Conservation (phyloP, 495 filamentous ascomycete genomes). For the Xylaria intraflava region DNA sequence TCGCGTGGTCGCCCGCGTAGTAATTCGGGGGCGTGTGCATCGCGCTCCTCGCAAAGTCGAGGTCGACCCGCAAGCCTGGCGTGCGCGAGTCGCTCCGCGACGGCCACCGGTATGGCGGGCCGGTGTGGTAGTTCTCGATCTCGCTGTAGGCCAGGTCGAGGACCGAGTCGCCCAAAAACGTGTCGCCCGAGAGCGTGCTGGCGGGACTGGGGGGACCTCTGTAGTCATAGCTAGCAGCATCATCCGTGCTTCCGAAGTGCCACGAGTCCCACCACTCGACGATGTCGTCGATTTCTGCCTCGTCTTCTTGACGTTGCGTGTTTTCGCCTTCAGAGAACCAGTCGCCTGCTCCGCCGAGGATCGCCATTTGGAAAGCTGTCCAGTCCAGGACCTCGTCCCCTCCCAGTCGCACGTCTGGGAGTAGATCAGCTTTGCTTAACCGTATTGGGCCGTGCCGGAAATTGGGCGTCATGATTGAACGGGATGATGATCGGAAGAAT, state of each 20-base stretch:
- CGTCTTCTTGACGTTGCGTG: constrained; percentile 30
- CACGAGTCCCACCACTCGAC: constrained; percentile 38
- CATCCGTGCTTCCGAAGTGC: constrained; percentile 32
- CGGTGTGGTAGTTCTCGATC: constrained; percentile 15
- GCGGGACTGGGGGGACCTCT: constrained; percentile 23
- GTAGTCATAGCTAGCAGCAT: constrained; percentile 22
- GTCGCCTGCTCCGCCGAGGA: constrained; percentile 42
- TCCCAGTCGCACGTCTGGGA: constrained; percentile 30
- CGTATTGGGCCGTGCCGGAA: constrained; percentile 47
- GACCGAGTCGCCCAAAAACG: constrained; percentile 21
- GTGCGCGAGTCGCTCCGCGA: constrained; percentile 2
- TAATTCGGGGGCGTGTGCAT: constrained; percentile 6
- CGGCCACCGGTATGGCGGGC: constrained; percentile 21
- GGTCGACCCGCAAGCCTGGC: constrained; percentile 13
- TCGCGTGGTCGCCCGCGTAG: not conserved
- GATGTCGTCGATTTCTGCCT: constrained; percentile 36
- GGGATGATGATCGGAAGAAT: constrained; percentile 38
- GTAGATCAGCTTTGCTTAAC: constrained; percentile 34
- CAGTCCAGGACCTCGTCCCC: constrained; percentile 45
- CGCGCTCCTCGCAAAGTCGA: constrained; percentile 13
- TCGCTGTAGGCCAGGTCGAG: constrained; percentile 20
- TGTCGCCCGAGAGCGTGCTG: constrained; percentile 24
- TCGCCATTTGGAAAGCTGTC: constrained; percentile 53
- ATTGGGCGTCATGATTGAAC: constrained; percentile 31
- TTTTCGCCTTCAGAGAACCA: constrained; percentile 39